phyloP scores from a whole-genome alignment of 371 early-diverging fungal genomes.

The Haplosporangium sp. region DNA sequence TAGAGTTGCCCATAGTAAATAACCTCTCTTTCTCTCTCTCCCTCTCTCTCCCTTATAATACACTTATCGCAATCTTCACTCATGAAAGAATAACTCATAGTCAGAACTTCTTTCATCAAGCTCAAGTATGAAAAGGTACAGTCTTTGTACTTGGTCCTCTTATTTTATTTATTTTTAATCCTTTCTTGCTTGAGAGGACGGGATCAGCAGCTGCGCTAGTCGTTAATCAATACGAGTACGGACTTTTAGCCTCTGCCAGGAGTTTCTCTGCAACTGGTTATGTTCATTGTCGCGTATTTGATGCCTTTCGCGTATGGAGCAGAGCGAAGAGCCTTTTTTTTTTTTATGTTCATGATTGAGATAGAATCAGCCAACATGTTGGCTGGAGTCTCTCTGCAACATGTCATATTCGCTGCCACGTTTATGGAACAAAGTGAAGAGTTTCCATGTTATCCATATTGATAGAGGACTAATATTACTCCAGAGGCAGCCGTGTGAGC shows the following conservation, averaged over 20 bases:
- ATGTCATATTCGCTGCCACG: no score
- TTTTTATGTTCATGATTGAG: neutral
- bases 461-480: neutral
- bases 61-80: no score
- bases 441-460: neutral
- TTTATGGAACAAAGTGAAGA: no score
- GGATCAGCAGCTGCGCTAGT: neutral
- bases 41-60: neutral
- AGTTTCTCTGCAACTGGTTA: slow-evolving; percentile 21
- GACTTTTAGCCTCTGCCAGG: slow-evolving; percentile 25
- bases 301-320: neutral
- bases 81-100: no score
- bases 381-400: neutral
- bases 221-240: slow-evolving; percentile 10
- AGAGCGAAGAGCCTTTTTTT: neutral
- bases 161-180: neutral
- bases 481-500: no score
- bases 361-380: no score
- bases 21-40: neutral
- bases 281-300: slow-evolving; percentile 16
- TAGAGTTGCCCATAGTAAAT: no score
- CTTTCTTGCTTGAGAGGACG: slow-evolving; percentile 7
- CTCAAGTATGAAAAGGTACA: slow-evolving; percentile 2
- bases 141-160: neutral
- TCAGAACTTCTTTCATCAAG: no score